phyloP scores from a whole-genome alignment of 805 yeast species.

The Nakazawaea peltata region DNA sequence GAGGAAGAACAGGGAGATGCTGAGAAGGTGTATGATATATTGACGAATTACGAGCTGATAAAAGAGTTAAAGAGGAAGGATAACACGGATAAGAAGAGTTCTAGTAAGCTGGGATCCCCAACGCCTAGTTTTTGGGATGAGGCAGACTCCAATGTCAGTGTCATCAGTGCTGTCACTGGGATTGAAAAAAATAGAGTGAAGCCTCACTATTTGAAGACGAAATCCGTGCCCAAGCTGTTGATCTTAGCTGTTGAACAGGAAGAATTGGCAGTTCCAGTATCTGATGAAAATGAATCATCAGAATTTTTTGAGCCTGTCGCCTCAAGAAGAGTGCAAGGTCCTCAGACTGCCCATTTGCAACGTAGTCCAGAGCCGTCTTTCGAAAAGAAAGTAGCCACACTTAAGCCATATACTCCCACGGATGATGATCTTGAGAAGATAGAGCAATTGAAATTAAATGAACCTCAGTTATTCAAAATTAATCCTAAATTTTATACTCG shows the following conservation, averaged over 20 bases:
- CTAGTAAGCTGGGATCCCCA: too few relatives aligned
- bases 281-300: too few relatives aligned
- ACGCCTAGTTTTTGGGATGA: too few relatives aligned
- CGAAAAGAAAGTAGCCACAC: too few relatives aligned
- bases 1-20: not conserved
- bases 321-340: too few relatives aligned
- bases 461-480: slow-evolving; percentile 25
- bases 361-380: too few relatives aligned
- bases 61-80: too few relatives aligned
- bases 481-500: slow-evolving; percentile 30
- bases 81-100: too few relatives aligned
- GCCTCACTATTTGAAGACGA: not conserved
- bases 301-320: too few relatives aligned
- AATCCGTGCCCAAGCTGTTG: not conserved
- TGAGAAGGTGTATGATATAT: slow-evolving; percentile 2
- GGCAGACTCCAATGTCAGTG: not conserved
- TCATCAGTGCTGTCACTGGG: not conserved
- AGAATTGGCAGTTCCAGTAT: too few relatives aligned
- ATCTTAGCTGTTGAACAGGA: slow-evolving; percentile 1
- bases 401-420: too few relatives aligned
- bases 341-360: too few relatives aligned
- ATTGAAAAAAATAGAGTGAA: not conserved
- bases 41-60: slow-evolving; percentile 2
- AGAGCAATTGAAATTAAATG: slow-evolving; percentile 23
- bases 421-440: slow-evolving; percentile 26